Evolutionary conservation across 2,329 filamentous ascomycete genomes (phyloP).

Genomic region (Magnaporthiopsis poae): DNA sequence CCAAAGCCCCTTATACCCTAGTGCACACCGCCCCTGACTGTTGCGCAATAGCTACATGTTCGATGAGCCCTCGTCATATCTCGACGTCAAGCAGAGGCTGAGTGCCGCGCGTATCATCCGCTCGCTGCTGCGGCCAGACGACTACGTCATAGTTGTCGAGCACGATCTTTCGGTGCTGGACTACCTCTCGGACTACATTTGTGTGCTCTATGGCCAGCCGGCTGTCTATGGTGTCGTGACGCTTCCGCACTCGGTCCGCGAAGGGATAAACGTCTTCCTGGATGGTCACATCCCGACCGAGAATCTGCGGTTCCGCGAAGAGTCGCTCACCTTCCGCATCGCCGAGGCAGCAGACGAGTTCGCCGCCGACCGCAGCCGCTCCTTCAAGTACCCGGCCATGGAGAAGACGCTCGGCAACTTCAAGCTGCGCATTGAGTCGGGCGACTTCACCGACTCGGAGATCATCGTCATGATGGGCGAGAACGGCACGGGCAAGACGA

Average conservation of each 20-base stretch:
- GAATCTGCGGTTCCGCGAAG: constrained; percentile 95
- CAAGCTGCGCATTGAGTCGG: constrained; percentile 68
- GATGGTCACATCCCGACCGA: constrained; percentile 97
- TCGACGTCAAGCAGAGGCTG: constrained; percentile 98
- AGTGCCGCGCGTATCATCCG: constrained; percentile 87
- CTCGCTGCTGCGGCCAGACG: constrained; percentile 73
- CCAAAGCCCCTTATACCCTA: neutral
- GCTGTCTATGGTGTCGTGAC: constrained; percentile 97
- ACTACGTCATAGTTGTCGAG: constrained; percentile 98
- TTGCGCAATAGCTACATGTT: constrained; percentile 72
- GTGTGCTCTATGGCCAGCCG: constrained; percentile 88
- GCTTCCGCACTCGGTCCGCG: constrained; percentile 85
- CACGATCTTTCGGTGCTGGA: constrained; percentile 98
- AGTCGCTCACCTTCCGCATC: constrained; percentile 91
- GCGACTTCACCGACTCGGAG: constrained; percentile 92
- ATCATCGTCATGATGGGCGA: constrained; percentile 99
- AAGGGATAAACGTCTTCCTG: constrained; percentile 98
- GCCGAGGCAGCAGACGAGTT: constrained; percentile 84
- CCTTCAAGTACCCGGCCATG: constrained; percentile 82
- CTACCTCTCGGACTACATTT: constrained; percentile 97
- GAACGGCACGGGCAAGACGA: constrained; percentile 96
- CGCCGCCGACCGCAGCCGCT: constrained; percentile 70
- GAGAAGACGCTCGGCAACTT: constrained; percentile 87
- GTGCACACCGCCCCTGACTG: neutral
- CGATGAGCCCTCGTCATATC: constrained; percentile 95